Evolutionary conservation across 495 filamentous ascomycete species (phyloP), one percentile per base, ranked within the genome.

Genomic region (Talaromyces nanjingensis): DNA sequence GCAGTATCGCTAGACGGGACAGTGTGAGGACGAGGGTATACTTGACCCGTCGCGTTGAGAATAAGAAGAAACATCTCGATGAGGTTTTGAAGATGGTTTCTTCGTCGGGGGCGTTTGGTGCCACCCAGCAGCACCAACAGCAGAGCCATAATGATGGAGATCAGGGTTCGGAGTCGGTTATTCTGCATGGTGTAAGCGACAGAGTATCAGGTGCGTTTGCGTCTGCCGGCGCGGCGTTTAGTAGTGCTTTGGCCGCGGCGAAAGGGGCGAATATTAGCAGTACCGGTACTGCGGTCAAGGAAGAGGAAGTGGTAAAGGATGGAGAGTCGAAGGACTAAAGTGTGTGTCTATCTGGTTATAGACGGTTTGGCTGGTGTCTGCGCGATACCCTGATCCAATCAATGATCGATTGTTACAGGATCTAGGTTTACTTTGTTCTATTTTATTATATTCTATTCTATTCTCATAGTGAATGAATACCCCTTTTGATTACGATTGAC

Each of bases 41-140:
- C 70, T 72, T 88, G 18, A 89, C 79, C 0, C 79, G 86, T 8
- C 76, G 86, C 25, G 85, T 89, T 2, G 84, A 89, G 59, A 75
- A 76, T 29, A 79, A 76, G 63, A 64, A 67, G 53, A 52, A 69
- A 16, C 70, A 71, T 62, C 64, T 66, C 39, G 70, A 75, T 18
- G 78, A 81, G 6, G 70, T 81, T n/a, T 69, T 74, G 73, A 71
- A 70, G 54, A 65, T 81, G 29, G 70, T 74, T 55, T 68, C 56
- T 55, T 68, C 56, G 60, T 25, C 45, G 29, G 29, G 29, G 1
- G 6, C 29, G 29, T 31, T 31, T n/a, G n/a, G 22, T 24, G 22
- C 22, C 22, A 24, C 22, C 22, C 22, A 24, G 22, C 39, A 20
- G 24, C 49, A 54, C 3, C 49, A 54, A 5, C 49, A 54, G 6